Base-by-base conservation (phyloP, 2,329 filamentous ascomycete species). In the Lecanicillium sp. region DNA sequence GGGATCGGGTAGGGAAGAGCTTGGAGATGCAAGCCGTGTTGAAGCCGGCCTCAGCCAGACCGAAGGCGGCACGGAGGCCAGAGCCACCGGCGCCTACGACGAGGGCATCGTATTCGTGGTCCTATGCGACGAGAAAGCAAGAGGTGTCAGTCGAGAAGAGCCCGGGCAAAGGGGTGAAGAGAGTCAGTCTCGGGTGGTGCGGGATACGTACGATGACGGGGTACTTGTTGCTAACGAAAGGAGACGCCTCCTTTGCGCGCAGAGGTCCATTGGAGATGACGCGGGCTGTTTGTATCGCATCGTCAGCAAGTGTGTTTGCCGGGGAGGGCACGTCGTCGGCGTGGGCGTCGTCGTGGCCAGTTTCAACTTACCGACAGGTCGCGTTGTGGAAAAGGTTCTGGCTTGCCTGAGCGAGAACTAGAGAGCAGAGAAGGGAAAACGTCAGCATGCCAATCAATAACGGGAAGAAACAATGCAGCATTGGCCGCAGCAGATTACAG, bases 101-200 rank as follows among this genome's bases (percentile, higher is more conserved):
- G 54, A 98, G 74, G 46, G 90, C 90, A 84, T 97, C 92, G 68
- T 96, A 97, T 69, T 97, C 88, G 69, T 98, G 92, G 64, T 97
- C 92, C 80, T 88, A 45, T 78, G 22, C 22, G 22, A 25, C 22
- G 38, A 35, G 49, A 55, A 48, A 49, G 48, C 50, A 46, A 46
- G 47, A n/a, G 12, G 30, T 10, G 5, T 29, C 28, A 33, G 32
- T 18, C 12, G 8, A 27, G 19, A 17, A 28, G 13, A 17, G 15
- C 31, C 32, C 12, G 5, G 27, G 17, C 19, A 18, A 11, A 17
- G 5, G 5, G 14, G 13, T 17, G 30, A 17, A 17, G 6, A 25
- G 7, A 25, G 11, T n/a, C n/a, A n/a, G n/a, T n/a, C n/a, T n/a
- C 22, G 22, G 22, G 22, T 7, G 6, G 6, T 25, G 22, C 22